phyloP scores from a whole-genome alignment of 139 green algal species.

The Coelastrella sp. region DNA sequence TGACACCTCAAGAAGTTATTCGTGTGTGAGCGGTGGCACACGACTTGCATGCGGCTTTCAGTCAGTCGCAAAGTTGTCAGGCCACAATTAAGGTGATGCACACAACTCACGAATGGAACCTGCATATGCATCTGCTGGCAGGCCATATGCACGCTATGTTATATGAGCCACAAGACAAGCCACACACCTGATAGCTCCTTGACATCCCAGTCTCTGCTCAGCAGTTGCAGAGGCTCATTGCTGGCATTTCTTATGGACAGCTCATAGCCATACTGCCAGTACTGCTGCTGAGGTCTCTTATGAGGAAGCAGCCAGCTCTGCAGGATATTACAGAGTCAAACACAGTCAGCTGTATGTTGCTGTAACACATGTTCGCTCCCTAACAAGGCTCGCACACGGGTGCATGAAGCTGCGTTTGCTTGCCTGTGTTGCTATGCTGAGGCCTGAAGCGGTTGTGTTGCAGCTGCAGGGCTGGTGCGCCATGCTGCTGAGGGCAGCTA shows the following conservation, averaged over 20 bases:
- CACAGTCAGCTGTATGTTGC: no score
- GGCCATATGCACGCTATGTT: no score
- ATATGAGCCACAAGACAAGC: no score
- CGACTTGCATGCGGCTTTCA: background rate
- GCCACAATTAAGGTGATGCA: no score
- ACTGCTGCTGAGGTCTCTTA: background rate
- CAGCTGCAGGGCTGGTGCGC: slow-evolving; percentile 8
- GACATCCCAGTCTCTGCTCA: background rate
- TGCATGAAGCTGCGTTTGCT: background rate
- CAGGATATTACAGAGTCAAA: background rate
- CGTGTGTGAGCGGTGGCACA: no score
- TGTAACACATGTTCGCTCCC: no score
- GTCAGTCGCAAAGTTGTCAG: background rate
- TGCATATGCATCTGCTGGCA: no score
- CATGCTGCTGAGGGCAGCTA: slow-evolving; percentile 22
- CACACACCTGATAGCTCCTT: slow-evolving; percentile 23
- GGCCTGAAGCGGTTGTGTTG: background rate
- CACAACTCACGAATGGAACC: no score
- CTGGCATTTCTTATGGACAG: background rate
- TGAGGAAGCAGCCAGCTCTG: slow-evolving; percentile 37
- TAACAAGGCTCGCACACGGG: no score
- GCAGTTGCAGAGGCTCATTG: slow-evolving; percentile 33
- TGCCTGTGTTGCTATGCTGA: background rate
- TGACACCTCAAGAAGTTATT: no score
- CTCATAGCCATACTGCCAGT: slow-evolving; percentile 8